Base-by-base conservation (phyloP, 2,329 filamentous ascomycete genomes). In the Fusarium subtropicale region DNA sequence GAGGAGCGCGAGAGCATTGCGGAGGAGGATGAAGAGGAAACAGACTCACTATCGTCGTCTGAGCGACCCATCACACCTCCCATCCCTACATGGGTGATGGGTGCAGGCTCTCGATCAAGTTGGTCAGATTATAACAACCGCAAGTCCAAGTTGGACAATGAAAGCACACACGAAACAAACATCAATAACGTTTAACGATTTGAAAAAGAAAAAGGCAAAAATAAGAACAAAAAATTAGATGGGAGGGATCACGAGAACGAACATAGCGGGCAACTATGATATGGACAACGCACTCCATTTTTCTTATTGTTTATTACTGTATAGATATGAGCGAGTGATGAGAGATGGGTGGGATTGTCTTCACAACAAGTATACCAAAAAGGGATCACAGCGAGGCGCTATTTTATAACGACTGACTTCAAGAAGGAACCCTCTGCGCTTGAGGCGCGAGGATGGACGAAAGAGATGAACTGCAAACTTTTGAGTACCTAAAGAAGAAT, bases 81-180 rank as follows among this genome's bases (percentile, higher is more conserved):
- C 2, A 87, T 90, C 41, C 88, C 88, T 1, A 86, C 88, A 9
- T 90, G 87, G 83, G 84, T 89, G 36, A 76, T 90, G 58, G 84
- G 82, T 60, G 84, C 85, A 1, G 85, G 85, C n/a, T 77, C 82
- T 52, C 80, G 83, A 59, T 81, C 81, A 28, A 87, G 84, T 72
- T 77, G 87, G 69, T 74, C 79, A n/a, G 81, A 80, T 18, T 86
- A 85, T 66, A 79, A 81, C 56, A 81, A 69, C 66, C 79, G 81
- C 58, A 81, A 78, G 75, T 47, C 54, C 22, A 69, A 50, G 48
- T 50, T 51, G 13, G 66, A 71, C 47, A 58, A 51, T 28, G 64
- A 71, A 20, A 56, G 42, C 22, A 46, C 62, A 20, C 57, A 38
- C 22, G 56, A 64, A 42, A 34, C 44, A 36, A 38, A 31, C 13